Conservation (phyloP, 23 red algal species). For the Pyropia haitanensis region DNA sequence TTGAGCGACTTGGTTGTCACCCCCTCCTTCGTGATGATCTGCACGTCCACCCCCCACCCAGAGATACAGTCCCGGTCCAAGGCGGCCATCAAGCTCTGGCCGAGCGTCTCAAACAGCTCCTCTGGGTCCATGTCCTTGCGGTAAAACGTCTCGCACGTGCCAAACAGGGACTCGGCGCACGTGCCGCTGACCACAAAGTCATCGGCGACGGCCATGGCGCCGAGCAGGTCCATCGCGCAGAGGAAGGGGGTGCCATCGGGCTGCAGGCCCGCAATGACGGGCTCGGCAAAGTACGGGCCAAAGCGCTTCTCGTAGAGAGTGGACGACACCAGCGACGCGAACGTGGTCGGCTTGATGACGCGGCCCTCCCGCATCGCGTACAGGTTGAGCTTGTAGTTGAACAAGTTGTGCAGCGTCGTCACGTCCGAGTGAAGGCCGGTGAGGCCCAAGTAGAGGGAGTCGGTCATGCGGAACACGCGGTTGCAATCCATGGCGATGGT, state of each 20-base stretch:
- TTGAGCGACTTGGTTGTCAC: conserved; percentile 61
- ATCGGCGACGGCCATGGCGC: conserved; percentile 55
- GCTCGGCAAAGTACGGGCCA: conserved; percentile 94
- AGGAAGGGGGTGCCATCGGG: conserved; percentile 82
- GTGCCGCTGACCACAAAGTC: conserved; percentile 91
- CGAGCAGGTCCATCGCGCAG: conserved; percentile 91
- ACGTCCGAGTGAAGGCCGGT: conserved; percentile 87
- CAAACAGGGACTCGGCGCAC: conserved; percentile 90
- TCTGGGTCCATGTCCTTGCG: conserved; percentile 66
- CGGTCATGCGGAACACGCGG: conserved; percentile 78
- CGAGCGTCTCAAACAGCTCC: conserved; percentile 87
- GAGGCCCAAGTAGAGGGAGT: conserved; percentile 85
- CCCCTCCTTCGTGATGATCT: conserved; percentile 85
- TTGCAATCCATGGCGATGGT: conserved; percentile 84
- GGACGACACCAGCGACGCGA: conserved; percentile 77
- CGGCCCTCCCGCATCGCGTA: conserved; percentile 91
- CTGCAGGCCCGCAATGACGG: conserved; percentile 86
- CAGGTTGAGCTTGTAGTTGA: conserved; percentile 76
- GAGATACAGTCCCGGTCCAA: conserved; percentile 95
- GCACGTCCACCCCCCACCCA: conserved; percentile 92
- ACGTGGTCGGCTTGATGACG: conserved; percentile 70
- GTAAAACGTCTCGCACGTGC: conserved; percentile 98
- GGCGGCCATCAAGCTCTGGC: conserved; percentile 76
- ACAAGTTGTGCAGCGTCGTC: conserved; percentile 60
- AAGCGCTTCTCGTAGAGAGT: conserved; percentile 93